Conservation (phyloP, 1,284 basidiomycete species). For the Schizophyllum commune region DNA sequence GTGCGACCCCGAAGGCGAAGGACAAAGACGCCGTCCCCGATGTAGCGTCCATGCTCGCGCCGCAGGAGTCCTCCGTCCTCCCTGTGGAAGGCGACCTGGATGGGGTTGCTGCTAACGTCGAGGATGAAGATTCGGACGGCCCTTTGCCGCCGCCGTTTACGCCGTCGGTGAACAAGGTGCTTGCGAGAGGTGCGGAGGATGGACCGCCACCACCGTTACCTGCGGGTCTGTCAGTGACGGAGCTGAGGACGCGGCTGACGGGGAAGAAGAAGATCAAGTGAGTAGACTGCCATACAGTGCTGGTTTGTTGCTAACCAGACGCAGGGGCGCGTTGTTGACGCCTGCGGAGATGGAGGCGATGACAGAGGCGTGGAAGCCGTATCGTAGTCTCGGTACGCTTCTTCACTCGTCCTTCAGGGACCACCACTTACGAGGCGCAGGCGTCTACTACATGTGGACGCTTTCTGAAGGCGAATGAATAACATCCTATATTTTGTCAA, state of each 20-base stretch:
- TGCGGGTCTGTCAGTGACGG: conserved; percentile 50
- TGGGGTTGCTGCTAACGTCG: conserved; percentile 11
- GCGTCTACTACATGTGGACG: conserved; percentile 59
- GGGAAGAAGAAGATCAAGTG: conserved; percentile 86
- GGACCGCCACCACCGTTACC: conserved; percentile 39
- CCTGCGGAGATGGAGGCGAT: conserved; percentile 79
- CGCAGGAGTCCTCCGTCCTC: conserved; percentile 19
- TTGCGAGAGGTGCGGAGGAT: background rate
- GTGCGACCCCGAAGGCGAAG: conserved; percentile 17
- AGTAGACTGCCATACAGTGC: conserved; percentile 6
- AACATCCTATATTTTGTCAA: too few relatives aligned
- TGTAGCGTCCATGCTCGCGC: conserved; percentile 9
- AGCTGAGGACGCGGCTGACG: conserved; percentile 57
- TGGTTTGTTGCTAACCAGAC: background rate
- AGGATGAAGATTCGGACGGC: conserved; percentile 19
- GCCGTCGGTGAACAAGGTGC: conserved; percentile 47
- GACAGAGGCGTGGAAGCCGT: conserved; percentile 74
- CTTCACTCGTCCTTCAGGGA: background rate
- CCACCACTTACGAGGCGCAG: conserved; percentile 20
- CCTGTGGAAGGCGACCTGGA: conserved; percentile 14
- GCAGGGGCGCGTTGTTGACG: conserved; percentile 69
- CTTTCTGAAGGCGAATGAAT: conserved; percentile 34
- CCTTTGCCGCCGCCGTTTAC: conserved; percentile 52
- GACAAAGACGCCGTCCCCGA: conserved; percentile 9
- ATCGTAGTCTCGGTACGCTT: conserved; percentile 62